phyloP scores from a whole-genome alignment of 768 basidiomycete species.

The Trametes cinnabarina region DNA sequence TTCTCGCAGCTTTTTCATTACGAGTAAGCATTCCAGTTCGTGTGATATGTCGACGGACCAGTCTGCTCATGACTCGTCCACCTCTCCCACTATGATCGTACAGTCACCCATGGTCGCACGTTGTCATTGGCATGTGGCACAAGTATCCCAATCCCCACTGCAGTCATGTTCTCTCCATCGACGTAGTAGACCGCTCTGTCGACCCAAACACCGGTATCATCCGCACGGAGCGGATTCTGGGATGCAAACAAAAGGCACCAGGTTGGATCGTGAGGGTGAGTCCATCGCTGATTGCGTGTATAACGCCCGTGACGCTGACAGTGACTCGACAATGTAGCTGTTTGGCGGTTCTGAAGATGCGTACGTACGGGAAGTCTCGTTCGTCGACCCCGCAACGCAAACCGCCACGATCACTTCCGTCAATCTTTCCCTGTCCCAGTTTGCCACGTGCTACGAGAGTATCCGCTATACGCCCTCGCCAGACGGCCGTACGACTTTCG shows the following conservation, averaged over 20 bases:
- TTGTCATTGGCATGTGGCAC: conserved; percentile 90
- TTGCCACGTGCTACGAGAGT: conserved; percentile 87
- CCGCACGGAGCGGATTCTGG: conserved; percentile 85
- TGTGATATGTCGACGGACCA: conserved; percentile 10
- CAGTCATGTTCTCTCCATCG: conserved; percentile 82
- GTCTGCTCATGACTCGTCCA: conserved; percentile 14
- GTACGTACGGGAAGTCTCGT: conserved; percentile 92
- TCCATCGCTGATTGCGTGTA: not conserved
- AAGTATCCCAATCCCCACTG: conserved; percentile 96
- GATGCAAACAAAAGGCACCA: conserved; percentile 91
- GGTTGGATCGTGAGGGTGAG: conserved; percentile 89
- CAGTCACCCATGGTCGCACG: conserved; percentile 89
- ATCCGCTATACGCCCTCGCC: conserved; percentile 82
- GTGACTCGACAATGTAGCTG: conserved; percentile 45
- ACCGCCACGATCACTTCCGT: conserved; percentile 84
- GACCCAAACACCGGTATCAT: conserved; percentile 85
- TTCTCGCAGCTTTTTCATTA: conserved; percentile 83
- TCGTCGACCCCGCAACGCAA: conserved; percentile 81
- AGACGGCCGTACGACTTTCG: conserved; percentile 63
- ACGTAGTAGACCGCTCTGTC: conserved; percentile 81
- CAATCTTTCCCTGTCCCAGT: conserved; percentile 93
- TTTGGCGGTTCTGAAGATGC: conserved; percentile 94
- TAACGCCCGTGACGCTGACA: not conserved
- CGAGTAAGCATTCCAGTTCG: conserved; percentile 54
- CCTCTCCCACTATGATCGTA: conserved; percentile 6